Conservation (phyloP, 371 early-diverging fungal genomes). For the Zancudomyces culisetae region DNA sequence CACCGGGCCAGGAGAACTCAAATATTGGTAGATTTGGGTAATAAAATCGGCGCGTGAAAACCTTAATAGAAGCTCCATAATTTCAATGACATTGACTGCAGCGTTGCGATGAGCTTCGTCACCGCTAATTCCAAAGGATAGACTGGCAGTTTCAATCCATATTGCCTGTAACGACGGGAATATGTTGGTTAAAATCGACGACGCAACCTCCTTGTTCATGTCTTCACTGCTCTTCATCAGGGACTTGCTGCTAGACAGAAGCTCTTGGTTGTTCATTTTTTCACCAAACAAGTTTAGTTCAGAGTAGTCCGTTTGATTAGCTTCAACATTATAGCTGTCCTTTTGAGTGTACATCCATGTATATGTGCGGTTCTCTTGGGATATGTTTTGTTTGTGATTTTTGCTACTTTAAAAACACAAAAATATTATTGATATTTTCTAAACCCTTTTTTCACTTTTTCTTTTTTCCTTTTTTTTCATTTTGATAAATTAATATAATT, state of each 20-base stretch:
- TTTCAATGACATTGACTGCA: neutral
- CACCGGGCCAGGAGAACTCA: constrained; percentile 5
- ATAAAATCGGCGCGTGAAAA: constrained; percentile 3
- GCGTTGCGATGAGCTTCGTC: neutral
- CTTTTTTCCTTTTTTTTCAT: too few relatives aligned
- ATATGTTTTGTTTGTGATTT: too few relatives aligned
- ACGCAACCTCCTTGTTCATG: neutral
- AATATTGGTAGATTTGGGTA: constrained; percentile 28
- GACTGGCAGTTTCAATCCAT: constrained; percentile 54
- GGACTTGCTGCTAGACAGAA: neutral
- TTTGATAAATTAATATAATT: too few relatives aligned
- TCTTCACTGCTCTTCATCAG: neutral
- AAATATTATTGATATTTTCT: too few relatives aligned
- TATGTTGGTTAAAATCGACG: constrained; percentile 12
- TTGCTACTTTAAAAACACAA: too few relatives aligned
- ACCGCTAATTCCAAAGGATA: constrained; percentile 30
- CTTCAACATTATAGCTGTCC: too few relatives aligned
- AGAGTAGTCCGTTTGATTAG: too few relatives aligned
- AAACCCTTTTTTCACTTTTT: too few relatives aligned
- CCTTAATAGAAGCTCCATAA: neutral
- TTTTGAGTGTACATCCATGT: too few relatives aligned
- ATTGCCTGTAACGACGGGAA: constrained; percentile 39
- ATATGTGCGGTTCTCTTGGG: too few relatives aligned
- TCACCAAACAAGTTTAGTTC: neutral
- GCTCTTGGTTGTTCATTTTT: neutral